These are phyloP conservation scores for Cetraspora pellucida DNA, from an alignment of 192 early-diverging fungal genomes.

Conservation along the genomic window DNA sequence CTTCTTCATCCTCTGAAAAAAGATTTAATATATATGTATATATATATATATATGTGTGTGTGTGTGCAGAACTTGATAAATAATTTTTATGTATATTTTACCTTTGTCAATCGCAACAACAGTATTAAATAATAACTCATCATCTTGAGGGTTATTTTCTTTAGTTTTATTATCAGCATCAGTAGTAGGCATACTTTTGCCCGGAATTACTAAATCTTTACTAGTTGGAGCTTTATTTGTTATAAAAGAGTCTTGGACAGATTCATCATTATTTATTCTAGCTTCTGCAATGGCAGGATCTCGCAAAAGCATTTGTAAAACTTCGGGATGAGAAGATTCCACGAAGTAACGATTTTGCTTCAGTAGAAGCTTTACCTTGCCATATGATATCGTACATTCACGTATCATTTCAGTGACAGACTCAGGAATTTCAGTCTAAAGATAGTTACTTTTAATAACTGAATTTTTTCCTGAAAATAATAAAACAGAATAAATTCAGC, in stretches of 20 bases:
- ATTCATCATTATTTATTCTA: slow-evolving; percentile 46
- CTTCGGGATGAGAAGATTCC: slow-evolving; percentile 84
- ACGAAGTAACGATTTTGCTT: slow-evolving; percentile 95
- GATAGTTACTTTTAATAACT: too few relatives aligned
- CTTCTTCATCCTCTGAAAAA: slow-evolving; percentile 69
- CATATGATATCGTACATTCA: slow-evolving; percentile 83
- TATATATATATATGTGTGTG: too few relatives aligned
- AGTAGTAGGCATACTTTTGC: slow-evolving; percentile 51
- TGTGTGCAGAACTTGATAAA: neutral
- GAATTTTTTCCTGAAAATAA: neutral
- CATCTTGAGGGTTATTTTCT: slow-evolving; percentile 38
- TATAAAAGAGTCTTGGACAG: slow-evolving; percentile 53
- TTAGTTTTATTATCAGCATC: slow-evolving; percentile 36
- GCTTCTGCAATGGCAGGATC: slow-evolving; percentile 75
- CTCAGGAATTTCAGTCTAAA: slow-evolving; percentile 53
- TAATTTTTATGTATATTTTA: neutral
- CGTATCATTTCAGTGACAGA: slow-evolving; percentile 76
- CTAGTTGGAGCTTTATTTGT: slow-evolving; percentile 62
- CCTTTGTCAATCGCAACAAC: slow-evolving; percentile 49
- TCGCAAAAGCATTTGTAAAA: slow-evolving; percentile 75
- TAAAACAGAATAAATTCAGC: neutral
- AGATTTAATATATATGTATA: too few relatives aligned
- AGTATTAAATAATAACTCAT: slow-evolving; percentile 48
- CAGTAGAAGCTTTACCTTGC: slow-evolving; percentile 95
- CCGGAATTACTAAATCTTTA: slow-evolving; percentile 69